Conservation (phyloP, 2,329 filamentous ascomycete genomes). For the Beauveria medogensis region DNA sequence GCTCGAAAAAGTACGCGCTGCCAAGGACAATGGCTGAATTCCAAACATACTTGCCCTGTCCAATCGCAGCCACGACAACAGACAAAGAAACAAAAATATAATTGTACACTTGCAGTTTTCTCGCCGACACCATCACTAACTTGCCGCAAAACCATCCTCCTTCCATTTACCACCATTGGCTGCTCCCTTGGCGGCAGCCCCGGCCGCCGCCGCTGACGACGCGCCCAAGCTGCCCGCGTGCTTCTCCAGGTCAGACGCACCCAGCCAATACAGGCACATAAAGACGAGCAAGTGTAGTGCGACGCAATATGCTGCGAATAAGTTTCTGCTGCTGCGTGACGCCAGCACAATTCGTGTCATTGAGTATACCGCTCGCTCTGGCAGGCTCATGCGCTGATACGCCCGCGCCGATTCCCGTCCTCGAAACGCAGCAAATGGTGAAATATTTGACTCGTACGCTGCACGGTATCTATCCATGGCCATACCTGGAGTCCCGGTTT, state of each 20-base stretch:
- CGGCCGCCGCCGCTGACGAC: conserved; percentile 35
- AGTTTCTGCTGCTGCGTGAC: conserved; percentile 80
- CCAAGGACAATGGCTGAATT: neutral
- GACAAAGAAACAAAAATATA: neutral
- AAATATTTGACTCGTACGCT: conserved; percentile 91
- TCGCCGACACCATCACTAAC: conserved; percentile 10
- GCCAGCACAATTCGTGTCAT: conserved; percentile 86
- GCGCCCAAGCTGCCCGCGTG: conserved; percentile 51
- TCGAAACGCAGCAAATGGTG: conserved; percentile 89
- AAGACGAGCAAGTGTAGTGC: conserved; percentile 85
- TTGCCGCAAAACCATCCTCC: conserved; percentile 49
- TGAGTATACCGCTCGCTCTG: conserved; percentile 83
- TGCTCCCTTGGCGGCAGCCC: conserved; percentile 33
- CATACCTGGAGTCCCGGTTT: conserved; percentile 50
- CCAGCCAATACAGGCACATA: conserved; percentile 76
- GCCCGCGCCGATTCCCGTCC: conserved; percentile 88
- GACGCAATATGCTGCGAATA: conserved; percentile 89
- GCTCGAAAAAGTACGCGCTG: neutral
- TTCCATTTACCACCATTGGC: conserved; percentile 50
- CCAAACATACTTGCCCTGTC: neutral
- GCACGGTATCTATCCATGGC: conserved; percentile 79
- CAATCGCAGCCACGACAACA: neutral
- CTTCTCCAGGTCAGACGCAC: conserved; percentile 55
- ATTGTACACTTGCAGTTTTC: neutral
- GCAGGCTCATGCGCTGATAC: conserved; percentile 86